Conservation (phyloP, 345 rosid genomes). For the Populus davidiana region DNA sequence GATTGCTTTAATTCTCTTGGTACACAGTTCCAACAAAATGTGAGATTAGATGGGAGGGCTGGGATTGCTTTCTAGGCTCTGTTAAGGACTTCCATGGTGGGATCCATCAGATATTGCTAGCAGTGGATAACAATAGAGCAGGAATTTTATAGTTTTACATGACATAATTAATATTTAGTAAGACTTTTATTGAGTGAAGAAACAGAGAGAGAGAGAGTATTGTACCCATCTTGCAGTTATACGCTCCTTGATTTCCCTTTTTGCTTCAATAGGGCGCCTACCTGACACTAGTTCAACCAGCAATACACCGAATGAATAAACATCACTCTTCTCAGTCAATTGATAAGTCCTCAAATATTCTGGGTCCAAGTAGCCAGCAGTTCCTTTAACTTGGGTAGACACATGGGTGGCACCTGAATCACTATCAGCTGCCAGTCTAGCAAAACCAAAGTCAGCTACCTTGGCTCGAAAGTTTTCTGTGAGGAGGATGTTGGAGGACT, state of each 20-base stretch:
- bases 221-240: constrained; percentile 81
- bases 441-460: constrained; percentile 90
- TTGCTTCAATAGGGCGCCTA: constrained; percentile 84
- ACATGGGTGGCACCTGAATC: constrained; percentile 89
- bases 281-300: constrained; percentile 74
- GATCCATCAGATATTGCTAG: background rate
- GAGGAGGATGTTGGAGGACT: constrained; percentile 92
- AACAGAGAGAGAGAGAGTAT: constrained; percentile 8
- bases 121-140: background rate
- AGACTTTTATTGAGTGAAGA: background rate
- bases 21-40: background rate
- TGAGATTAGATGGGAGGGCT: background rate
- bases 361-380: constrained; percentile 92
- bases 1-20: background rate
- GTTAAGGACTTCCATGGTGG: background rate
- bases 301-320: constrained; percentile 85
- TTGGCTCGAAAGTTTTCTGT: constrained; percentile 85
- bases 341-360: constrained; percentile 86
- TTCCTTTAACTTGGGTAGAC: constrained; percentile 97
- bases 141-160: background rate
- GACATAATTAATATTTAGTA: background rate
- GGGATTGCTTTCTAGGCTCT: background rate
- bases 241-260: constrained; percentile 66
- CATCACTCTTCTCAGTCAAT: constrained; percentile 91
- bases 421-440: constrained; percentile 69